Base-by-base conservation (phyloP, 768 basidiomycete genomes). In the Lactarius tabidus region DNA sequence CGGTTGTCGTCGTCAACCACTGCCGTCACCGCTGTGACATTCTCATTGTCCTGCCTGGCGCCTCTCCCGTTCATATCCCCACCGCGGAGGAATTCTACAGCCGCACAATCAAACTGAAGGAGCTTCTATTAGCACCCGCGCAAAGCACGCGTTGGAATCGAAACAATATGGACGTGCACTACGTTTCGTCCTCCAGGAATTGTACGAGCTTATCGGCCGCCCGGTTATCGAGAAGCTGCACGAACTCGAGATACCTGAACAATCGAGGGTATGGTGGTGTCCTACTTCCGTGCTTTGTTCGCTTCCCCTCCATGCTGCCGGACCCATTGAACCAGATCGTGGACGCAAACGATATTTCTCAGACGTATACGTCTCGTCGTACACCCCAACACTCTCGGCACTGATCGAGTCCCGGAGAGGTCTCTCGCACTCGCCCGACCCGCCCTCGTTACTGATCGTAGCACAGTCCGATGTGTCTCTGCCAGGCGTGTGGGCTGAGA, bases 231-330 rank as follows among this genome's bases (percentile, higher is more conserved):
- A 45, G 29, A 55, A 31, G 6, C 41, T 62, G 1, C 41, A 33
- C 14, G 28, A 43, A 10, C 66, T 66, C 12, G 41, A n/a, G 53
- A 59, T 62, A 48, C 38, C 45, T n/a, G 60, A 66, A n/a, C 59
- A 56, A 53, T 59, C 57, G 18, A 36, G 55, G 15, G 63, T 69
- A 10, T 67, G 66, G 65, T 69, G 68, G 68, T 69, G 66, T 39
- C 58, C 66, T 23, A 67, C 68, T 6, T 68, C 67, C 3, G 56
- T 45, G 2, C 28, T 69, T 17, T 62, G 56, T 20, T 68, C 58
- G 18, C 66, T 69, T 36, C 68, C 68, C 8, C 36, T 69, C 8
- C 68, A 67, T 31, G 69, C 67, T 36, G 67, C 69, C 1, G 67
- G 65, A n/a, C 45, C 63, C 6, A 60, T 67, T 23, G 35, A 51